Conservation (phyloP, 2,329 filamentous ascomycete genomes). For the Colletotrichum cereale region DNA sequence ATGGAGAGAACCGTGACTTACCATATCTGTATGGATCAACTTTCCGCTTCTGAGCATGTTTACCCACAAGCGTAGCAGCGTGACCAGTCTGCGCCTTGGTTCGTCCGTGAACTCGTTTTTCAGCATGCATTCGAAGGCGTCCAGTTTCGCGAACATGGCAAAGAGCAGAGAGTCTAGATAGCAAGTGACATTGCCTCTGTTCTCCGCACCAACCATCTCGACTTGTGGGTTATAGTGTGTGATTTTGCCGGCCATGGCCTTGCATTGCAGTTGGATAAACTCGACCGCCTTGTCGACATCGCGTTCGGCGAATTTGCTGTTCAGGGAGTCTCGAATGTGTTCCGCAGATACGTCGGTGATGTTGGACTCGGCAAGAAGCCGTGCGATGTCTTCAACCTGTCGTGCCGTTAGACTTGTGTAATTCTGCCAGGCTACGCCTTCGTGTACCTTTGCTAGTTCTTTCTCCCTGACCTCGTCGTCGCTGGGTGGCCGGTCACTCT, state of each 20-base stretch:
- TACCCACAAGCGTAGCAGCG: constrained; percentile 88
- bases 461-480: constrained; percentile 67
- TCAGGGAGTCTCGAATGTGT: constrained; percentile 66
- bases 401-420: constrained; percentile 16
- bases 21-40: constrained; percentile 87
- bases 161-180: constrained; percentile 93
- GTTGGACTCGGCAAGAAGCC: constrained; percentile 53
- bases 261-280: constrained; percentile 81
- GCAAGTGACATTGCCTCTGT: constrained; percentile 89
- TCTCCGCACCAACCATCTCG: constrained; percentile 86
- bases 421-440: constrained; percentile 41
- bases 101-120: constrained; percentile 83
- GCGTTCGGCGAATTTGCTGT: constrained; percentile 73
- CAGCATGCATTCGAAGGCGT: constrained; percentile 93
- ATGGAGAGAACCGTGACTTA: constrained; percentile 55
- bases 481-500: constrained; percentile 68
- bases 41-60: constrained; percentile 89
- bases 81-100: constrained; percentile 77
- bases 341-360: constrained; percentile 68
- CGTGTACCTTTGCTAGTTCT: constrained; percentile 54
- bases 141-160: constrained; percentile 92
- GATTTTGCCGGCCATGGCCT: constrained; percentile 84
- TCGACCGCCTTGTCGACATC: constrained; percentile 81
- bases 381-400: constrained; percentile 51
- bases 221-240: constrained; percentile 78